phyloP scores from a whole-genome alignment of 2,329 filamentous ascomycete species.

The Fusarium concolor region DNA sequence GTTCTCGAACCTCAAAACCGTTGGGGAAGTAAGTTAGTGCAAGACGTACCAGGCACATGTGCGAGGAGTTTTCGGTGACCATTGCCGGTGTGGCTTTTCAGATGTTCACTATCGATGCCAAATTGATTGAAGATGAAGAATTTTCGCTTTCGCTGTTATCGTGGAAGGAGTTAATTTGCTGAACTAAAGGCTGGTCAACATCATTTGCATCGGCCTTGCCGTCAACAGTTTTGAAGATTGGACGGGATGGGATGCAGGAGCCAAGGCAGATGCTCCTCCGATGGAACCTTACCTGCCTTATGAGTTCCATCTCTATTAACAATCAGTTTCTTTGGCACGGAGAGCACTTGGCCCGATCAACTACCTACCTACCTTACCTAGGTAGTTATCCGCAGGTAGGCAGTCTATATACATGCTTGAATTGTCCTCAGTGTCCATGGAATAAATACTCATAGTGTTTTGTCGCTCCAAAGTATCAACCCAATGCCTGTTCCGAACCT shows the following conservation, averaged over 20 bases:
- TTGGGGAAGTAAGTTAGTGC: constrained; percentile 16
- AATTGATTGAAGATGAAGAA: constrained; percentile 1
- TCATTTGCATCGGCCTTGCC: constrained; percentile 31
- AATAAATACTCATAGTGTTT: background rate
- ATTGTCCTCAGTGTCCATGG: background rate
- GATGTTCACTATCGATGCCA: background rate
- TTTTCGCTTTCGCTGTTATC: constrained; percentile 5
- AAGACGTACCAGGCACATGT: background rate
- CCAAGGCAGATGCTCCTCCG: constrained; percentile 18
- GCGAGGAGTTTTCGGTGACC: constrained; percentile 16
- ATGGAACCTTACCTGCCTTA: constrained; percentile 16
- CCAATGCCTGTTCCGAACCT: constrained; percentile 9
- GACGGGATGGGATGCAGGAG: constrained; percentile 17
- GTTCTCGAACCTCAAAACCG: constrained; percentile 17
- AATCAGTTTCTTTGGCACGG: background rate
- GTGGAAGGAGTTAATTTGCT: constrained; percentile 3
- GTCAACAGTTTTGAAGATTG: constrained; percentile 11
- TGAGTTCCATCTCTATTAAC: background rate
- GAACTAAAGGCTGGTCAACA: background rate
- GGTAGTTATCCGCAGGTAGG: too few relatives aligned
- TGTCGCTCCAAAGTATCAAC: background rate
- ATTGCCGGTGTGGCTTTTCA: constrained; percentile 12
- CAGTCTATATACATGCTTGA: background rate
- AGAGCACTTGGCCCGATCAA: too few relatives aligned
- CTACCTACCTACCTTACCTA: too few relatives aligned